Conservation (phyloP, 2,329 filamentous ascomycete species). For the Neospermospora avenae region DNA sequence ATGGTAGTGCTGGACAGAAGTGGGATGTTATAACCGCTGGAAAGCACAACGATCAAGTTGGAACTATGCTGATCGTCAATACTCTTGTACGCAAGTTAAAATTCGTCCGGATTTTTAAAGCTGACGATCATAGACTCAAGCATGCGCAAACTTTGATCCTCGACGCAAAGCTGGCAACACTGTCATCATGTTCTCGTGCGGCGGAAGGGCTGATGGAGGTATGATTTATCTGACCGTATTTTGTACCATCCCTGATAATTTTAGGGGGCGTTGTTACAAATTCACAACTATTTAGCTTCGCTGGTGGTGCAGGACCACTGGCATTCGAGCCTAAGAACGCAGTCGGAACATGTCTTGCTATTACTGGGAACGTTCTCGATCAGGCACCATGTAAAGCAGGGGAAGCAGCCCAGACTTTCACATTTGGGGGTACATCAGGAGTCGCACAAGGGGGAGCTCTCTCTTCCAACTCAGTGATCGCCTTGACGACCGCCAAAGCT, state of each 20-base stretch:
- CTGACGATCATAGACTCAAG: slow-evolving; percentile 44
- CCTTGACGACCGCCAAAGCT: background rate
- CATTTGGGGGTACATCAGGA: slow-evolving; percentile 24
- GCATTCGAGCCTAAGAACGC: slow-evolving; percentile 45
- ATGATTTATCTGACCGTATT: slow-evolving; percentile 15
- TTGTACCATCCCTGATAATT: slow-evolving; percentile 10
- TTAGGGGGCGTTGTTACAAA: slow-evolving; percentile 46
- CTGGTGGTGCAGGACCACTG: slow-evolving; percentile 41
- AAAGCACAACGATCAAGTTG: slow-evolving; percentile 47
- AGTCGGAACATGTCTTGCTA: slow-evolving; percentile 45
- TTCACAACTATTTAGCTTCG: slow-evolving; percentile 51
- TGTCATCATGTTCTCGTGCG: slow-evolving; percentile 56
- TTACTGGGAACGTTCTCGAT: slow-evolving; percentile 42
- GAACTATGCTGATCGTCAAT: slow-evolving; percentile 51
- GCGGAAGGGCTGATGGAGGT: slow-evolving; percentile 53
- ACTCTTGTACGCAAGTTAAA: slow-evolving; percentile 40
- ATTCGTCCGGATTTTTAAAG: too few relatives aligned
- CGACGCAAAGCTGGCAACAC: slow-evolving; percentile 49
- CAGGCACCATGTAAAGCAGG: slow-evolving; percentile 42
- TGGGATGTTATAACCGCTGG: slow-evolving; percentile 48
- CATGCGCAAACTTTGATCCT: slow-evolving; percentile 57
- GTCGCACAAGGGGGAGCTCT: background rate
- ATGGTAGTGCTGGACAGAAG: slow-evolving; percentile 39
- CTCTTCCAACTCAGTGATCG: background rate
- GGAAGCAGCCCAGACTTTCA: slow-evolving; percentile 44